Conservation (phyloP, 495 filamentous ascomycete species). For the Apiosordaria backusii region DNA sequence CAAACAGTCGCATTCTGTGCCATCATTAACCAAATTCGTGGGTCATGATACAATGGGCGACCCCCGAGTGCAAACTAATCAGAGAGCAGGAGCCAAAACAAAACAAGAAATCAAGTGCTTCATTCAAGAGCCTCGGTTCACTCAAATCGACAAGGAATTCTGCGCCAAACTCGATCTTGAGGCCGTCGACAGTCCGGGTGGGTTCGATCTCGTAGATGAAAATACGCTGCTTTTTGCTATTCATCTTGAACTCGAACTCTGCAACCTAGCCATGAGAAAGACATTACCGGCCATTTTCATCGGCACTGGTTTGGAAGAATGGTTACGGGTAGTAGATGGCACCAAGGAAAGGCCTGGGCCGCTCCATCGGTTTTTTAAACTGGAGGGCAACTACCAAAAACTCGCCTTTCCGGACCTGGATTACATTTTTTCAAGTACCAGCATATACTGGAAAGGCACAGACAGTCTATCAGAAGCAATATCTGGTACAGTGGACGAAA, state of each 20-base stretch:
- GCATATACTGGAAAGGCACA: slow-evolving; percentile 33
- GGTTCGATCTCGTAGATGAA: slow-evolving; percentile 50
- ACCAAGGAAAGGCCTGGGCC: background rate
- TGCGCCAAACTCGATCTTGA: slow-evolving; percentile 50
- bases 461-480: background rate
- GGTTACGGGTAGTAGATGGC: slow-evolving; percentile 35
- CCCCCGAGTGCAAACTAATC: background rate
- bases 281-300: slow-evolving; percentile 41
- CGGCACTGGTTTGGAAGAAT: slow-evolving; percentile 39
- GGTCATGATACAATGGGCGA: slow-evolving; percentile 1
- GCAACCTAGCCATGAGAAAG: slow-evolving; percentile 33
- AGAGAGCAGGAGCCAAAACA: slow-evolving; percentile 19
- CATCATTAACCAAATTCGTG: slow-evolving; percentile 46
- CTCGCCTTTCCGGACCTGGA: slow-evolving; percentile 39
- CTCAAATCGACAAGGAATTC: slow-evolving; percentile 55
- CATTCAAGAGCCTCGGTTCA: slow-evolving; percentile 73
- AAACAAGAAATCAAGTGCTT: slow-evolving; percentile 39
- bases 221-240: slow-evolving; percentile 54
- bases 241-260: slow-evolving; percentile 54
- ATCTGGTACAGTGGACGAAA: background rate
- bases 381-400: slow-evolving; percentile 32
- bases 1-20: slow-evolving; percentile 61
- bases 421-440: slow-evolving; percentile 39
- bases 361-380: slow-evolving; percentile 21
- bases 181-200: slow-evolving; percentile 55